A percentile compares a stretch with the other conserved stretches of the same genome.
Conservation (phyloP, 495 filamentous ascomycete genomes). For the Xylaria curta region DNA sequence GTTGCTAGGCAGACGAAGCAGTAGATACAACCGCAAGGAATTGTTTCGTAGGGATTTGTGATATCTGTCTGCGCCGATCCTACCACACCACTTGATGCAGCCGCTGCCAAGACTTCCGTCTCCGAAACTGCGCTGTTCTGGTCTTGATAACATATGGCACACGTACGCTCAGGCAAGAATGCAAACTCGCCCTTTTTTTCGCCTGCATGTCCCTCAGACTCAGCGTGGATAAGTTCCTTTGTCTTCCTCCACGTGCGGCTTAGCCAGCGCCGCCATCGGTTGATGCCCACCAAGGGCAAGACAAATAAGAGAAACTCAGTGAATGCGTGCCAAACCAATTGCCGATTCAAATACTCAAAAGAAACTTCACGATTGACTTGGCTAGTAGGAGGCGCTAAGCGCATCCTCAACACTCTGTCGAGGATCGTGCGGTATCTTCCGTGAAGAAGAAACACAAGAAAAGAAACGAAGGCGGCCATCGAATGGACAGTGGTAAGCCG, state of each 20-base stretch:
- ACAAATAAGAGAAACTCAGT: slow-evolving; percentile 98
- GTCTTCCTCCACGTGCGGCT: slow-evolving; percentile 80
- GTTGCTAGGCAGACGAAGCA: slow-evolving; percentile 97
- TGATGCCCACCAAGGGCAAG: slow-evolving; percentile 90
- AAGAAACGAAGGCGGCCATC: slow-evolving; percentile 79
- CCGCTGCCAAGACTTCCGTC: slow-evolving; percentile 69
- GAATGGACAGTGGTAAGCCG: slow-evolving; percentile 74
- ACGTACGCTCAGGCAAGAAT: slow-evolving; percentile 91
- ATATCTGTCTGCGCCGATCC: slow-evolving; percentile 93
- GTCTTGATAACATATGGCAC: slow-evolving; percentile 96
- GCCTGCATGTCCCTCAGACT: slow-evolving; percentile 45
- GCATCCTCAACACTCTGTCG: slow-evolving; percentile 84
- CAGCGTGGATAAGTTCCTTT: slow-evolving; percentile 63
- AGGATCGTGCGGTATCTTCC: slow-evolving; percentile 90
- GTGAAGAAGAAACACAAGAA: slow-evolving; percentile 87
- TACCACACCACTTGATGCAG: slow-evolving; percentile 71
- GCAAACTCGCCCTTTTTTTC: slow-evolving; percentile 75
- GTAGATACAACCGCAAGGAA: slow-evolving; percentile 91
- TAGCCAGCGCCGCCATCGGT: slow-evolving; percentile 90
- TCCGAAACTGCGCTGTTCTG: slow-evolving; percentile 79
- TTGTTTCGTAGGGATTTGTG: slow-evolving; percentile 92
- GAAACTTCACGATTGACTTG: slow-evolving; percentile 89
- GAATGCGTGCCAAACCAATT: slow-evolving; percentile 98
- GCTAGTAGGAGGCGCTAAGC: slow-evolving; percentile 79
- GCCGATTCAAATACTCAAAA: slow-evolving; percentile 96